phyloP scores from a whole-genome alignment of 179 eudicot species.

The Vitellaria paradoxa region DNA sequence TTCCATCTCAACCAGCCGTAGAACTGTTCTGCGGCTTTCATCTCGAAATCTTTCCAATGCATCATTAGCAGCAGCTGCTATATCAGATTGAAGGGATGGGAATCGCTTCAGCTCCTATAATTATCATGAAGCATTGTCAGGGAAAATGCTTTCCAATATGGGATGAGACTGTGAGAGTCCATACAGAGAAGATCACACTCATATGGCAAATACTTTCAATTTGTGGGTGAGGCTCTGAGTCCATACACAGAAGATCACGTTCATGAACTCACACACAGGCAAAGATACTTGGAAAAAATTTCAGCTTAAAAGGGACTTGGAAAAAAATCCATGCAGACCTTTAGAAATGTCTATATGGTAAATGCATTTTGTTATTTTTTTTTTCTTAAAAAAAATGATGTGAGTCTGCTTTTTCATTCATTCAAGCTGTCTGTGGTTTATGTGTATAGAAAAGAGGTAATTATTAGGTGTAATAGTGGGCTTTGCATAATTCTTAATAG shows the following conservation, averaged over 20 bases:
- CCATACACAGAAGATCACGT: no score
- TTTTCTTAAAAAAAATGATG: neutral
- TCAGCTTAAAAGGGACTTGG: neutral
- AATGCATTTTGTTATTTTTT: neutral
- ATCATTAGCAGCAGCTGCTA: slow-evolving; percentile 88
- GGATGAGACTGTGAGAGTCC: neutral
- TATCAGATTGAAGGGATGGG: slow-evolving; percentile 89
- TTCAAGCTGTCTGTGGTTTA: neutral
- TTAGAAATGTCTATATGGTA: neutral
- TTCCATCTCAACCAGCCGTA: slow-evolving; percentile 95
- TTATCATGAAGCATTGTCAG: slow-evolving; percentile 16
- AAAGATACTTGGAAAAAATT: neutral
- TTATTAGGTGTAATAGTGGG: neutral
- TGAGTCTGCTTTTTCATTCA: neutral
- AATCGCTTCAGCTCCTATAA: slow-evolving; percentile 88
- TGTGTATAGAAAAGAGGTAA: neutral
- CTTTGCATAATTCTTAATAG: neutral
- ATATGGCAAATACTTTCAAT: neutral
- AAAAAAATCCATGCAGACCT: neutral
- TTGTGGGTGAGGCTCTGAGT: no score
- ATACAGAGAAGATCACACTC: neutral
- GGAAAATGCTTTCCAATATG: neutral
- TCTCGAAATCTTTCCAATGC: slow-evolving; percentile 89
- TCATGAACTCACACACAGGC: no score
- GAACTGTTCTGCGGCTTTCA: slow-evolving; percentile 83